Percentiles rank a stretch among this genome's conserved stretches.
Evolutionary conservation across 176 grass and related monocot species (phyloP).

Genomic region (Olyra latifolia): DNA sequence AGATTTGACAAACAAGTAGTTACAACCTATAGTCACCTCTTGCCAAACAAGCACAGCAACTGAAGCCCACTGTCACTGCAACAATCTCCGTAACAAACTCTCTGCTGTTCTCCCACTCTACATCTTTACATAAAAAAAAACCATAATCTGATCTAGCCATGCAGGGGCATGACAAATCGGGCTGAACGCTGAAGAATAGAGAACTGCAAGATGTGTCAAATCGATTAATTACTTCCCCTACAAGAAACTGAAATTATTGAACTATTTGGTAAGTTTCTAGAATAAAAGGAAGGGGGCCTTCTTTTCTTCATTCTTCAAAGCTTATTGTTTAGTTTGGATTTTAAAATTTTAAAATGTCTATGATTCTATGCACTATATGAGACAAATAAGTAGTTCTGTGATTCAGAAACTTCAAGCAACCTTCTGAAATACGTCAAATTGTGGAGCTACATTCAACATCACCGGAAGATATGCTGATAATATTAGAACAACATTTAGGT

Average conservation of each 20-base stretch:
- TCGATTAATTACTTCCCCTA: background rate
- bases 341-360: background rate
- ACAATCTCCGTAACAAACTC: background rate
- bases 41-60: background rate
- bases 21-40: background rate
- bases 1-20: background rate
- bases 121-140: background rate
- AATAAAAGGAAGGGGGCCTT: background rate
- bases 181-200: background rate
- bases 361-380: background rate
- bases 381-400: background rate
- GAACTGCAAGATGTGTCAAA: background rate
- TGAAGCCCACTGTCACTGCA: background rate
- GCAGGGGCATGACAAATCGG: background rate
- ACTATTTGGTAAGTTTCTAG: background rate
- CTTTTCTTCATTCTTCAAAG: background rate
- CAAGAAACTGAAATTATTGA: background rate
- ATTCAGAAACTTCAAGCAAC: background rate
- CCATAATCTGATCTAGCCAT: background rate
- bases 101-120: background rate
- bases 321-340: background rate
- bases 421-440: background rate
- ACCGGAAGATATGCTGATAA: background rate
- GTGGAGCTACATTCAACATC: background rate
- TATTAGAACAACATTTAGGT: background rate